Conservation (phyloP, 1,284 basidiomycete species). For the Cryptococcus sp. region DNA sequence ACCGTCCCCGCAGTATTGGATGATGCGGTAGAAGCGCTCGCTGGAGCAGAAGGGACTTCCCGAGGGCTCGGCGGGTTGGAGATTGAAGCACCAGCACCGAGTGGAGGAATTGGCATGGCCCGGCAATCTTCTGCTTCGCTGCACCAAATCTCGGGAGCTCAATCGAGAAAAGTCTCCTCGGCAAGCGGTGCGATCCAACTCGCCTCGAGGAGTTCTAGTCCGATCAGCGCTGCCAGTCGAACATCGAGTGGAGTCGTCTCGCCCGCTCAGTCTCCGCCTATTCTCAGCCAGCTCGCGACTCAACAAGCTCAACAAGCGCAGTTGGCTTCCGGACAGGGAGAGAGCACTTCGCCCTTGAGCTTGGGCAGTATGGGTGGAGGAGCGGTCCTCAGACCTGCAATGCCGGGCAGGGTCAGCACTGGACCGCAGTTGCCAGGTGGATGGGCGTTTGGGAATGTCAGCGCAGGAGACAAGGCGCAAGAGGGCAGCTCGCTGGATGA, state of each 20-base stretch:
- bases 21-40: conserved; percentile 45
- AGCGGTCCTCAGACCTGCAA: conserved; percentile 20
- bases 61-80: conserved; percentile 30
- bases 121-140: conserved; percentile 27
- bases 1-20: conserved; percentile 45
- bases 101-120: conserved; percentile 21
- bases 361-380: neutral
- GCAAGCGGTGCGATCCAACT: neutral
- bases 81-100: conserved; percentile 29
- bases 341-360: neutral
- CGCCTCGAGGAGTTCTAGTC: conserved; percentile 27
- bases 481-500: neutral
- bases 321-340: neutral
- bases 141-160: conserved; percentile 6
- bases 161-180: conserved; percentile 12
- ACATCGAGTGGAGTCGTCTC: conserved; percentile 17
- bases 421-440: conserved; percentile 41
- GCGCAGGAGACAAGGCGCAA: conserved; percentile 3
- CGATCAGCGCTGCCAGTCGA: conserved; percentile 19
- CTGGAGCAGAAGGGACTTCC: conserved; percentile 13
- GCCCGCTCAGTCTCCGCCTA: conserved; percentile 26
- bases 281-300: conserved; percentile 20
- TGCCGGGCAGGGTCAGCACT: conserved; percentile 27
- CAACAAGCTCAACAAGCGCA: conserved; percentile 12
- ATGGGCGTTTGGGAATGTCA: conserved; percentile 25